Evolutionary conservation across 129 eudicot species (phyloP).

Genomic region (Centella asiatica): DNA sequence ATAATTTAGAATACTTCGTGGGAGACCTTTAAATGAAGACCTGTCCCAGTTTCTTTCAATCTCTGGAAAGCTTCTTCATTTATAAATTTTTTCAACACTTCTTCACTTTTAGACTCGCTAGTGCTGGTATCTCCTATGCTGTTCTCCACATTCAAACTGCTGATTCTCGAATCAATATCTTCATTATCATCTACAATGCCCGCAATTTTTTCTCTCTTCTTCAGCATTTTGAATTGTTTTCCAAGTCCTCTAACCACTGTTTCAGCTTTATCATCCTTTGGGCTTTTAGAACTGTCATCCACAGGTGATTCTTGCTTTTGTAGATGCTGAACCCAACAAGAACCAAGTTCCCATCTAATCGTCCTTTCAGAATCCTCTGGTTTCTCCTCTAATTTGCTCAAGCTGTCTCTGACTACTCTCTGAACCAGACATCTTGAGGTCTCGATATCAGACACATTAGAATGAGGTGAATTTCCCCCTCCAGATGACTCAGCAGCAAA

Average conservation of each 20-base stretch:
- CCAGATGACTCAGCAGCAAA: constrained; percentile 37
- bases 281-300: constrained; percentile 38
- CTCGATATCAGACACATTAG: constrained; percentile 36
- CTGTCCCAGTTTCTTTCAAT: constrained; percentile 79
- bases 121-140: constrained; percentile 24
- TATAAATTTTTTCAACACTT: constrained; percentile 48
- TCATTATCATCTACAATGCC: constrained; percentile 32
- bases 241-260: constrained; percentile 83
- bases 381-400: constrained; percentile 42
- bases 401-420: constrained; percentile 52
- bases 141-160: constrained; percentile 35
- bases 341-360: constrained; percentile 98
- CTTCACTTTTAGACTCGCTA: constrained; percentile 27
- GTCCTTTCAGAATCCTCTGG: constrained; percentile 33
- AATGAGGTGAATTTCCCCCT: constrained; percentile 36
- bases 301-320: constrained; percentile 69
- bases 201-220: constrained; percentile 60
- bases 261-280: constrained; percentile 38
- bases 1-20: background rate
- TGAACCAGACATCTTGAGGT: constrained; percentile 41
- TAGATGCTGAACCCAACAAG: constrained; percentile 95
- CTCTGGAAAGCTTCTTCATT: constrained; percentile 76
- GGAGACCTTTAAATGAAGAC: constrained; percentile 74
- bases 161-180: constrained; percentile 28
- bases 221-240: constrained; percentile 83